Evolutionary conservation across 2,329 filamentous ascomycete genomes (phyloP), one percentile per base, ranked within the genome.

Genomic region (Penicillium sumatraense): DNA sequence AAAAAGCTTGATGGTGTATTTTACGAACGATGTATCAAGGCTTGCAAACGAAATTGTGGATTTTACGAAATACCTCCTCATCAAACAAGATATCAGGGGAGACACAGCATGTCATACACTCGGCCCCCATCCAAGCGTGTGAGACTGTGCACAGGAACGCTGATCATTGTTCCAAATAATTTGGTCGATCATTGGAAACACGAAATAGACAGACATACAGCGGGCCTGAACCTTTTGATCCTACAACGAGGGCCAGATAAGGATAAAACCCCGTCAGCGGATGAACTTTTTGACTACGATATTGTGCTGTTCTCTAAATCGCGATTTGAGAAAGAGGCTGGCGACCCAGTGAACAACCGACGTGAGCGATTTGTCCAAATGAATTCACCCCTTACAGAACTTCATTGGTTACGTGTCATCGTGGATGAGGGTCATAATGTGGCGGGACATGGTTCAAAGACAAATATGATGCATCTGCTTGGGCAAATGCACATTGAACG

Each of bases 381-480:
- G 27, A 70, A 81, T 9, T 89, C 86, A 1, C 84, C 89, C 0
- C 73, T 97, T 16, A 85, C 86, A 35, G 74, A 84, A 7, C 73
- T 97, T 3, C 91, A 91, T 63, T 96, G 93, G 82, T 88, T 96
- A 65, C 83, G 93, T 1, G 87, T 96, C 44, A 93, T 98, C 42
- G 89, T 96, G 16, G 93, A 98, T 61, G 93, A 97, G 79, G 93
- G 93, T 0, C 92, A 97, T 70, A 89, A 84, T 56, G 87, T 96
- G 55, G 90, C 91, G 0, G 88, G 89, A 33, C 84, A 83, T 5
- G 77, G 78, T 9, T 79, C 78, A 49, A 85, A 80, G 62, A 91
- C 86, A 1, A 82, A 79, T 42, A 83, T 85, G 27, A 78, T 83
- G 5, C 70, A 80, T 14, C 77, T 87, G 8, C 75, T 85, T 5